phyloP scores from a whole-genome alignment of 75 land plant species.

The Selaginella tamariscina region DNA sequence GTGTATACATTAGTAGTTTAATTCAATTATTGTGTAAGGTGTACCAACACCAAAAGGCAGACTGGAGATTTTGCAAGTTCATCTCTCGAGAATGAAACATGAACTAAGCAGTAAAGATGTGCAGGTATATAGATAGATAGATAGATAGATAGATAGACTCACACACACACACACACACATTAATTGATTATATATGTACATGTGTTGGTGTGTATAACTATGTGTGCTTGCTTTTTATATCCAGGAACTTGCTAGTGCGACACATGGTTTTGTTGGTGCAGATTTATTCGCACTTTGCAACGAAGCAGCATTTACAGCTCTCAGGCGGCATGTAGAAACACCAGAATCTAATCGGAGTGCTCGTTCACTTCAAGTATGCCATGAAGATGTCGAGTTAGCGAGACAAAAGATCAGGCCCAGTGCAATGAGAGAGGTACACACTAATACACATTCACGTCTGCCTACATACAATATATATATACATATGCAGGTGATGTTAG shows the following conservation, averaged over 20 bases:
- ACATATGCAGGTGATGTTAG: conserved; percentile 62
- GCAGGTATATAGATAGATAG: too few species aligned
- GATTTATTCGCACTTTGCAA: conserved; percentile 81
- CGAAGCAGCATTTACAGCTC: conserved; percentile 71
- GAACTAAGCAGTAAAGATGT: conserved; percentile 23
- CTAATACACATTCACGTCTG: too few species aligned
- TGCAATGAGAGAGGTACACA: conserved; percentile 89
- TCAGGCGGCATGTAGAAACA: conserved; percentile 39
- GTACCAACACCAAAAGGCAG: conserved; percentile 83
- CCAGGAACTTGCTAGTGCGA: conserved; percentile 41
- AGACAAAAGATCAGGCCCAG: conserved; percentile 80
- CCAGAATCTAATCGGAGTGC: not conserved
- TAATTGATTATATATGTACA: too few species aligned
- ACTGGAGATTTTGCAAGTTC: conserved; percentile 45
- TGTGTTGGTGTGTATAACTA: too few species aligned
- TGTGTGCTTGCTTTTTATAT: conserved; percentile 34
- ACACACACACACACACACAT: too few species aligned
- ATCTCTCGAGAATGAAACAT: conserved; percentile 54
- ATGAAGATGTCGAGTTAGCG: conserved; percentile 81
- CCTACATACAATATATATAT: not conserved
- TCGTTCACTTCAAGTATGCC: conserved; percentile 16
- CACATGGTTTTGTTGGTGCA: conserved; percentile 99
- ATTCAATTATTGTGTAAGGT: conserved; percentile 29
- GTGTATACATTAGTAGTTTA: not conserved
- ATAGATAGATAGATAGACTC: too few species aligned